Base-by-base conservation (phyloP, 331 rosid species). In the Quercus tomentella region DNA sequence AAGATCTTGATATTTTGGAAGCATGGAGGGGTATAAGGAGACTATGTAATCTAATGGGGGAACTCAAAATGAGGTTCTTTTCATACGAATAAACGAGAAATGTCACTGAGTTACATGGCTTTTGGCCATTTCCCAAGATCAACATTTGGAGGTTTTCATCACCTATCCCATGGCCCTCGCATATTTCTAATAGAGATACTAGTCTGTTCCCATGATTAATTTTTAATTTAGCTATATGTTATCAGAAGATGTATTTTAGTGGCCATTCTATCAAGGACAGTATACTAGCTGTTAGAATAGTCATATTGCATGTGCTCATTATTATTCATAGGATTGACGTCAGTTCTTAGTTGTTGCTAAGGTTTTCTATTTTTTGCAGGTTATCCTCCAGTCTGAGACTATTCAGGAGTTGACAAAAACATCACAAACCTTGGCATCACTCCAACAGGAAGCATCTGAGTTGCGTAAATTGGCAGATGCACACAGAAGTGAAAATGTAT, bases 381-480 rank as follows among this genome's bases (percentile, higher is more conserved):
- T 93, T 82, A 82, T 91, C 80, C 99, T 96, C 72, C 98, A 91
- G 86, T 93, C 99, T 0, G 98, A 96, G 86, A 93, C 99, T 43
- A 93, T 96, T 73, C 98, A 93, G 70, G 99, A 96, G 88, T 83
- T 96, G 87, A 96, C 89, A 16, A 91, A 87, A 90, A 93, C 97
- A 20, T 96, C 99, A 1, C 85, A 89, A 76, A 85, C 87, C 21
- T 84, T 96, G 80, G 90, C 93, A 57, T 66, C 74, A 69, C 89
- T 90, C 63, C 98, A 89, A 80, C 89, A 82, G 81, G 97, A 96
- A 83, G 90, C 90, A 17, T 85, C 94, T 30, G 84, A 83, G 72
- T 83, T 96, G 82, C 90, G 84, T 41, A 96, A 88, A 87, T 58
- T 81, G 77, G 87, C 70, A 56, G 88, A 84, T 83, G 80, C 86